A percentile compares a stretch with the other conserved stretches of the same genome.
Evolutionary conservation across 805 yeast genomes (phyloP).

Genomic region (Kodamaea restingae): DNA sequence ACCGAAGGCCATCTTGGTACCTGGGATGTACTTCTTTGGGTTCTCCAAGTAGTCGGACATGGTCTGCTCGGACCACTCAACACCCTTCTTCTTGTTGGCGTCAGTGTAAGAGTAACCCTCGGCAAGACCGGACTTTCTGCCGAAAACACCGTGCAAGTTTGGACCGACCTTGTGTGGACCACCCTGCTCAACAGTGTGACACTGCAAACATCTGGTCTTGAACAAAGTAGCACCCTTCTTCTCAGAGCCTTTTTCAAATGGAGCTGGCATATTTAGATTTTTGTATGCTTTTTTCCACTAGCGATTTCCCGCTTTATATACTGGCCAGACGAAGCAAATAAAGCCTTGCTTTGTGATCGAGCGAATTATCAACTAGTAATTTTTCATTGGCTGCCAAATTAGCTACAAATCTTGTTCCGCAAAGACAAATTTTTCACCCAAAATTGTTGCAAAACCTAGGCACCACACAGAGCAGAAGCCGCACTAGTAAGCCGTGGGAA

Average conservation of each 20-base stretch:
- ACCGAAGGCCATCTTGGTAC: slow-evolving; percentile 99
- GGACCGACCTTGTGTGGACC: slow-evolving; percentile 99
- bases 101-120: slow-evolving; percentile 95
- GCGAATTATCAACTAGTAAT: slow-evolving; percentile 11
- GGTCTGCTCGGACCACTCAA: slow-evolving; percentile 80
- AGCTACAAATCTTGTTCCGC: not conserved
- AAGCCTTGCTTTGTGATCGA: not conserved
- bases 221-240: slow-evolving; percentile 94
- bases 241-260: slow-evolving; percentile 40
- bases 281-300: slow-evolving; percentile 1
- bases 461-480: too few relatives aligned
- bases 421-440: not conserved
- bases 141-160: slow-evolving; percentile 91
- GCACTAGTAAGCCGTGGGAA: too few relatives aligned
- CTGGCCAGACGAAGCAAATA: slow-evolving; percentile 1
- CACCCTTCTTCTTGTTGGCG: slow-evolving; percentile 96
- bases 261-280: slow-evolving; percentile 40
- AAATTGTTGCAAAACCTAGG: not conserved
- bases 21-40: slow-evolving; percentile 99
- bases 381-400: slow-evolving; percentile 11
- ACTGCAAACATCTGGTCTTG: slow-evolving; percentile 98
- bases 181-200: slow-evolving; percentile 95
- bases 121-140: slow-evolving; percentile 89
- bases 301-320: slow-evolving; percentile 2
- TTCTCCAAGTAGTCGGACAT: slow-evolving; percentile 95